phyloP scores from a whole-genome alignment of 768 basidiomycete genomes.

The Collybia sp. region DNA sequence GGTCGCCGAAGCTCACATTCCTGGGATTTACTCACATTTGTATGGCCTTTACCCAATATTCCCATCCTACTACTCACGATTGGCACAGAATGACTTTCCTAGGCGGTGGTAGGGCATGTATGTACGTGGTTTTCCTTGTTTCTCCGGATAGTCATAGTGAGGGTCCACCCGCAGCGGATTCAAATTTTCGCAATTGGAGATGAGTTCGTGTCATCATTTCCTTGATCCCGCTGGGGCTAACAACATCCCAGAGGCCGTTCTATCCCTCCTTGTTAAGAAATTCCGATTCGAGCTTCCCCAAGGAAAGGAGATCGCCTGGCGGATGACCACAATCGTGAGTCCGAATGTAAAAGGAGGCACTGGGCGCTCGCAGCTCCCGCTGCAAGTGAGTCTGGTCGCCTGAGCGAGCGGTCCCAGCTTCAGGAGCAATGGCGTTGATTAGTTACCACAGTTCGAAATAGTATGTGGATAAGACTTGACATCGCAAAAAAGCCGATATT shows the following conservation, averaged over 20 bases:
- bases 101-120: slow-evolving; percentile 31
- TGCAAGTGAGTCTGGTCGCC: neutral
- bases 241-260: slow-evolving; percentile 10
- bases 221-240: neutral
- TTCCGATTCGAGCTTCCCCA: slow-evolving; percentile 12
- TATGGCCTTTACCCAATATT: slow-evolving; percentile 1
- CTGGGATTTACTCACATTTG: slow-evolving; percentile 33
- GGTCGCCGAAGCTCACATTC: slow-evolving; percentile 24
- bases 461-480: too few relatives aligned
- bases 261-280: slow-evolving; percentile 10
- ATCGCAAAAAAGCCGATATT: too few relatives aligned
- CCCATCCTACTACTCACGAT: neutral
- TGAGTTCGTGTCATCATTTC: slow-evolving; percentile 20
- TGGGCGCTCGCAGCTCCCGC: neutral
- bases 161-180: slow-evolving; percentile 20
- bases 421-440: too few relatives aligned
- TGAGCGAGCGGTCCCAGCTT: neutral
- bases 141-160: neutral
- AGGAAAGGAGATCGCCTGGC: slow-evolving; percentile 11
- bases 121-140: slow-evolving; percentile 15
- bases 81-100: slow-evolving; percentile 28
- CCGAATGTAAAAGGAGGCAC: neutral
- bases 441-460: too few relatives aligned
- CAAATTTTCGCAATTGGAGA: slow-evolving; percentile 36
- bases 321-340: neutral